phyloP scores from a whole-genome alignment of 352 stramenopile genomes.

The Thalassiosira oceanica region DNA sequence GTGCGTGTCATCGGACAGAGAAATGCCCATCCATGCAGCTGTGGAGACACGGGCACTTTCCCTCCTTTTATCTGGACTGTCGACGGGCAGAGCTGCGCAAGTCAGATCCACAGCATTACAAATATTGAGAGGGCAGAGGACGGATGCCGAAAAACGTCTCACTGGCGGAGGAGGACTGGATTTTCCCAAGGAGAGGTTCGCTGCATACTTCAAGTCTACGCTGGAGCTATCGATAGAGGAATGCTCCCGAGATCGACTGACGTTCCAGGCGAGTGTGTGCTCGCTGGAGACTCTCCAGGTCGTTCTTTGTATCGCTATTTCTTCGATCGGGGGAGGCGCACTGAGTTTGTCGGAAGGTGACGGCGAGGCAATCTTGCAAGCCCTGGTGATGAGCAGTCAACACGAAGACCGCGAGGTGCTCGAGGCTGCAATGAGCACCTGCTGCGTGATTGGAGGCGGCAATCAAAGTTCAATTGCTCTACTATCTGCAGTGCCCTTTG shows the following conservation, averaged over 20 bases:
- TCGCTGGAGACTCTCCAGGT: constrained; percentile 38
- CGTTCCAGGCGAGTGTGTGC: constrained; percentile 17
- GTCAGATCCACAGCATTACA: constrained; percentile 11
- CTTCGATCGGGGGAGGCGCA: neutral
- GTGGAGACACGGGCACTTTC: constrained; percentile 25
- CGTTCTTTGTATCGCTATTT: constrained; percentile 18
- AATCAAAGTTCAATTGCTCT: no score
- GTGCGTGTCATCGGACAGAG: neutral
- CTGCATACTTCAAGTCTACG: constrained; percentile 22
- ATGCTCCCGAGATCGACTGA: constrained; percentile 15
- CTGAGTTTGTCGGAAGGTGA: constrained; percentile 1
- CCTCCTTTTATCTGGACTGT: constrained; percentile 32
- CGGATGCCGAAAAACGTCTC: neutral
- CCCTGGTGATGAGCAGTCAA: constrained; percentile 24
- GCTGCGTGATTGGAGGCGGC: constrained; percentile 16
- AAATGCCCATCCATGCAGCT: no score
- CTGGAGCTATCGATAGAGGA: constrained; percentile 13
- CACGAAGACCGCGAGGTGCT: constrained; percentile 38
- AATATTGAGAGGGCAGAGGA: constrained; percentile 3
- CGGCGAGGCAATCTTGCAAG: constrained; percentile 13
- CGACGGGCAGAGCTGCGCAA: constrained; percentile 12
- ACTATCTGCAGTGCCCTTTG: neutral
- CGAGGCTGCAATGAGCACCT: constrained; percentile 20
- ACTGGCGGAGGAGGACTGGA: constrained; percentile 1
- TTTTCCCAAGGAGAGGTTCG: neutral